These are phyloP conservation scores for Venturiaceae sp. DNA, from an alignment of 2,329 filamentous ascomycete genomes.

Conservation along the genomic window DNA sequence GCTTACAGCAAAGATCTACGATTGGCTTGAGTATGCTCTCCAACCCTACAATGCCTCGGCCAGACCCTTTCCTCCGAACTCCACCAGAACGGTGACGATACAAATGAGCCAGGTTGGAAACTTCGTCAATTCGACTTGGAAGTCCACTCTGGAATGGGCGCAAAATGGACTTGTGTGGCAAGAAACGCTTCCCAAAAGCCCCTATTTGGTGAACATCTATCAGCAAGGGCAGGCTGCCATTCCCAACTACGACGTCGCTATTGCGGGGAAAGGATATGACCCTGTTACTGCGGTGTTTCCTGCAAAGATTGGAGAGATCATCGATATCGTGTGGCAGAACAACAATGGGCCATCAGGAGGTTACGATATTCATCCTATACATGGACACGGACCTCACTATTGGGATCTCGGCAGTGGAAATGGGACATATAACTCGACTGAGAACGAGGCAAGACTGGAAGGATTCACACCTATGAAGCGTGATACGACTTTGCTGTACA, in stretches of 20 bases:
- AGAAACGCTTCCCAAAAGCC: conserved; percentile 17
- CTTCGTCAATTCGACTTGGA: background rate
- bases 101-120: background rate
- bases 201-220: conserved; percentile 46
- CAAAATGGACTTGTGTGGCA: conserved; percentile 15
- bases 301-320: conserved; percentile 44
- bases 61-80: conserved; percentile 21
- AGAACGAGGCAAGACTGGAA: conserved; percentile 35
- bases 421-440: conserved; percentile 40
- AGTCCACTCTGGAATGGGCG: conserved; percentile 12
- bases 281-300: conserved; percentile 41
- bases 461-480: conserved; percentile 30
- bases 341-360: conserved; percentile 26
- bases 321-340: conserved; percentile 43
- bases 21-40: conserved; percentile 29
- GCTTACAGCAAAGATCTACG: conserved; percentile 22
- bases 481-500: conserved; percentile 46
- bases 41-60: conserved; percentile 19
- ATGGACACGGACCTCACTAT: conserved; percentile 45
- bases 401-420: conserved; percentile 45
- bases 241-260: conserved; percentile 43
- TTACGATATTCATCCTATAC: conserved; percentile 42
- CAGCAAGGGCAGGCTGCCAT: conserved; percentile 32
- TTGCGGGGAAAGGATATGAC: conserved; percentile 45
- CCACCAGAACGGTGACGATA: conserved; percentile 16